phyloP scores from a whole-genome alignment of 495 filamentous ascomycete genomes.

The Podospora bellae-mahoneyi region DNA sequence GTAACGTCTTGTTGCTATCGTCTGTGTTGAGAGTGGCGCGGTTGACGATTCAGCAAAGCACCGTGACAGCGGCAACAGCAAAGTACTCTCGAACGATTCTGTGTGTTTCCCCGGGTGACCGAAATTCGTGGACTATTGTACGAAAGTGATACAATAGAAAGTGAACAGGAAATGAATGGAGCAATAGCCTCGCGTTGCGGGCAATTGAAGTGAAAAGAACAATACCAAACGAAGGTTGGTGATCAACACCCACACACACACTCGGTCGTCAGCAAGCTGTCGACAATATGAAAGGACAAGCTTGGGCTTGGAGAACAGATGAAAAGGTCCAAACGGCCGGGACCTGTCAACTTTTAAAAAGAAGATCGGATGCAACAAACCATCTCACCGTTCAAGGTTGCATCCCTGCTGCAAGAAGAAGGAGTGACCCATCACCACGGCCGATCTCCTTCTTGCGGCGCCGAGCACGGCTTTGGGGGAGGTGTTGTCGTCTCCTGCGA shows the following conservation, averaged over 20 bases:
- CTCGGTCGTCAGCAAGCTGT: slow-evolving; percentile 9
- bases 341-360: slow-evolving; percentile 10
- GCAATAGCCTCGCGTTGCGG: not conserved
- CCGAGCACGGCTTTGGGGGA: not conserved
- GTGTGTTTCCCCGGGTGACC: not conserved
- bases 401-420: slow-evolving; percentile 4
- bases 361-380: not conserved
- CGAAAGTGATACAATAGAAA: not conserved
- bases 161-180: slow-evolving; percentile 7
- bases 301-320: slow-evolving; percentile 7
- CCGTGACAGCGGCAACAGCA: not conserved
- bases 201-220: not conserved
- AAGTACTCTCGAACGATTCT: not conserved
- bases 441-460: slow-evolving; percentile 1
- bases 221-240: slow-evolving; percentile 18
- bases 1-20: not conserved
- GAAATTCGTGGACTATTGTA: not conserved
- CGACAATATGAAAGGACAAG: slow-evolving; percentile 5
- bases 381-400: slow-evolving; percentile 8
- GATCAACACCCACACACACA: slow-evolving; percentile 15
- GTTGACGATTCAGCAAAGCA: not conserved
- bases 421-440: slow-evolving; percentile 2
- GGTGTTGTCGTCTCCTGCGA: not conserved
- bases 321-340: not conserved
- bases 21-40: not conserved